Evolutionary conservation across 352 stramenopile genomes (phyloP).

Genomic region (Globisporangium radiosum): DNA sequence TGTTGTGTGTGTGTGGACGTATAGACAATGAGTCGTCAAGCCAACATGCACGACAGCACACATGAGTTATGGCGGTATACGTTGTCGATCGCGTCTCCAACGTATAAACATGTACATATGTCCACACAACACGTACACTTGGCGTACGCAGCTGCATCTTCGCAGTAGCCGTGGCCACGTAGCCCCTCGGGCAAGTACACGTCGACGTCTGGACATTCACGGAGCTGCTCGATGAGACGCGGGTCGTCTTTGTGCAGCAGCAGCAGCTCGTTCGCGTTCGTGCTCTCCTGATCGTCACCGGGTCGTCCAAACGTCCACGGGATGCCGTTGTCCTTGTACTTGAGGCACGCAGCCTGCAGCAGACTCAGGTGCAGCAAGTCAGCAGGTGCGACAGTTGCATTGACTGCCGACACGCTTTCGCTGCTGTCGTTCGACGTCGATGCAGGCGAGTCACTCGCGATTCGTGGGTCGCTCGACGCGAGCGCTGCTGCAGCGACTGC

Average conservation of each 20-base stretch:
- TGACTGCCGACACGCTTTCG: too few relatives aligned
- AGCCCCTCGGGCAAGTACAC: conserved; percentile 7
- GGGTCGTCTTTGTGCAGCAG: conserved; percentile 14
- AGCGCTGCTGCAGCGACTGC: too few relatives aligned
- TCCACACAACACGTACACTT: conserved; percentile 19
- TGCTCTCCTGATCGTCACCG: conserved; percentile 2
- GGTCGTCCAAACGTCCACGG: conserved; percentile 16
- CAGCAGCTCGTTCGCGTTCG: not conserved
- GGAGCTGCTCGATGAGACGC: conserved; percentile 19
- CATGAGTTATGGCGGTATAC: too few relatives aligned
- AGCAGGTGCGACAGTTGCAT: not conserved
- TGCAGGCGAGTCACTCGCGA: too few relatives aligned
- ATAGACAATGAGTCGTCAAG: not conserved
- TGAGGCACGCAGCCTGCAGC: conserved; percentile 19
- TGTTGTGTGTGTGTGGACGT: not conserved
- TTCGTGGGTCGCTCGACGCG: too few relatives aligned
- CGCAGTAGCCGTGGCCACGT: conserved; percentile 37
- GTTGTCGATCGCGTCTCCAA: too few relatives aligned
- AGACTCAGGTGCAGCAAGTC: conserved; percentile 20
- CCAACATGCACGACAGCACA: too few relatives aligned
- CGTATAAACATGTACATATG: too few relatives aligned
- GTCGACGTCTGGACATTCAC: conserved; percentile 31
- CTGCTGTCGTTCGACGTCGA: too few relatives aligned
- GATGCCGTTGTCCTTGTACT: conserved; percentile 18
- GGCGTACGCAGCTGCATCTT: conserved; percentile 34